Evolutionary conservation across 768 basidiomycete genomes (phyloP), one percentile per base, ranked within the genome.

Genomic region (Tricholoma matsutake): DNA sequence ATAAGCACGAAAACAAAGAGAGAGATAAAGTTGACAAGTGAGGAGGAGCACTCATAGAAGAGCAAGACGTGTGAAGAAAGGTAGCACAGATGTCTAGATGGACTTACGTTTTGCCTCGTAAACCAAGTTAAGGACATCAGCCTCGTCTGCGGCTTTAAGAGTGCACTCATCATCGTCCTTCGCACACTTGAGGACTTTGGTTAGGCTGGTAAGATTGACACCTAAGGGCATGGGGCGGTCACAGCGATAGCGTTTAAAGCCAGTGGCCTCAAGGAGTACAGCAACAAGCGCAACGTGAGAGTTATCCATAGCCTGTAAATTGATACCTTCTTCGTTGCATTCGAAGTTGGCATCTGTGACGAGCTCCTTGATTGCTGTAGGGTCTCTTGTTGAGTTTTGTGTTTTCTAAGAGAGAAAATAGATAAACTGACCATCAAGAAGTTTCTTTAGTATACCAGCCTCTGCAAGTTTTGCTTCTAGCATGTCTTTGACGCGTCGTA

Each of bases 301-400:
- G 83, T 98, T 98, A 79, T 98, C 97, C 96, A 98, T 99, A 3
- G 96, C 97, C 79, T 98, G 96, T 4, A 99, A 84, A 58, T 86
- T 86, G 67, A 99, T 89, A 34, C 96, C 97, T 65, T 96, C 94
- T 65, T 99, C 96, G 63, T 87, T 92, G 75, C 96, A 98, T 70
- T 96, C 92, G 68, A 98, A 97, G 76, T 98, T 98, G 71, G 94
- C 96, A 72, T 98, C 97, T 5, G 94, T 87, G 52, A 99, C 96
- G 52, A 98, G 87, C 72, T 98, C 97, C 76, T 97, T 98, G 84
- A 98, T 86, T 58, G 96, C 96, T 98, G 60, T 25, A 41, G n/a
- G 65, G 59, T 61, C 55, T 64, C 20, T 28, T 52, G 56, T 1
- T 35, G 3, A 32, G 47, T 18, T 25, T n/a, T 43, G 47, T 34